These are phyloP conservation scores for Roridomyces roridus DNA, from an alignment of 768 basidiomycete species.

Conservation along the genomic window DNA sequence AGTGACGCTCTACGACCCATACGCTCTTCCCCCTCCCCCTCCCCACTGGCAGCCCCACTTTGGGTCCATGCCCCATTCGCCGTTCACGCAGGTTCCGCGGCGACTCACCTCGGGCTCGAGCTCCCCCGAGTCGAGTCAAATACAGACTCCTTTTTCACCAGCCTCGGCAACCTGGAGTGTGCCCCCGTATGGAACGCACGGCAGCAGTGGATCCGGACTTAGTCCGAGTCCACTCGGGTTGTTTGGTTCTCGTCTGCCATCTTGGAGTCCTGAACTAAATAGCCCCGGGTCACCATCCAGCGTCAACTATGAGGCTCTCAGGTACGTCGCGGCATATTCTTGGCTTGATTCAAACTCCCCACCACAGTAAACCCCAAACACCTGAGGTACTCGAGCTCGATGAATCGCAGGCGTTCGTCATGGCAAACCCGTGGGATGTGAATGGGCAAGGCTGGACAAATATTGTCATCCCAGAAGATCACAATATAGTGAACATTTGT, in stretches of 20 bases:
- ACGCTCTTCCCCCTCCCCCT: slow-evolving; percentile 6
- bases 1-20: slow-evolving; percentile 26
- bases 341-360: no score
- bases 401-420: no score
- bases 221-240: slow-evolving; percentile 22
- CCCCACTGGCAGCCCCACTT: neutral
- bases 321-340: no score
- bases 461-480: no score
- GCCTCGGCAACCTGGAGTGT: slow-evolving; percentile 37
- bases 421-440: no score
- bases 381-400: no score
- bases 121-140: slow-evolving; percentile 20
- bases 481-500: no score
- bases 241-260: slow-evolving; percentile 8
- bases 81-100: neutral
- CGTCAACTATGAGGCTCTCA: slow-evolving; percentile 9
- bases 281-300: slow-evolving; percentile 14
- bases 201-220: neutral
- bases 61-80: slow-evolving; percentile 7
- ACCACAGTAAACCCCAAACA: no score
- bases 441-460: no score
- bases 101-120: neutral
- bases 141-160: slow-evolving; percentile 36
- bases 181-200: slow-evolving; percentile 10
- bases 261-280: neutral